A percentile compares a stretch with the other conserved stretches of the same genome.
Conservation (phyloP, 2,329 filamentous ascomycete species). For the Calonectria pseudoturangicola region DNA sequence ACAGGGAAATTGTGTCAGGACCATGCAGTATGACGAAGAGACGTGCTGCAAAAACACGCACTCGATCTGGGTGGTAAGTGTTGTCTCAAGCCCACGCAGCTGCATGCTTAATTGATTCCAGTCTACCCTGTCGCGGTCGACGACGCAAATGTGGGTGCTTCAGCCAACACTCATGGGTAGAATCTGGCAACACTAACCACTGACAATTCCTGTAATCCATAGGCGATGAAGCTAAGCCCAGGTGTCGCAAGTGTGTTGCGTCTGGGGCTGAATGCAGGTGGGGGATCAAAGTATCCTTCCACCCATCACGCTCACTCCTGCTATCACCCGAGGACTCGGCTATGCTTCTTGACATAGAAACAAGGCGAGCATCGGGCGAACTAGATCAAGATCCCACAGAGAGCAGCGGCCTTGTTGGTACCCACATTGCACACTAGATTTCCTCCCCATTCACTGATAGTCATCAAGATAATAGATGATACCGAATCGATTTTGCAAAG, state of each 20-base stretch:
- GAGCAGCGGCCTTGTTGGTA: background rate
- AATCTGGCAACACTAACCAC: background rate
- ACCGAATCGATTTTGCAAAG: slow-evolving; percentile 12
- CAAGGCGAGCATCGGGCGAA: background rate
- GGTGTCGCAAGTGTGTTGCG: slow-evolving; percentile 7
- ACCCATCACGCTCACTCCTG: slow-evolving; percentile 15
- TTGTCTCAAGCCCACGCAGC: background rate
- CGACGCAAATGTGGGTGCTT: slow-evolving; percentile 20
- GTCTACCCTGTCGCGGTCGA: slow-evolving; percentile 19
- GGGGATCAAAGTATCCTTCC: slow-evolving; percentile 31
- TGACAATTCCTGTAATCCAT: background rate
- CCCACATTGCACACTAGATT: accelerated
- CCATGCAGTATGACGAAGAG: background rate
- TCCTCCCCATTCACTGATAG: background rate
- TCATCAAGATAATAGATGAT: slow-evolving; percentile 22
- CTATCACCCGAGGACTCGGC: slow-evolving; percentile 13
- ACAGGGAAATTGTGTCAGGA: background rate
- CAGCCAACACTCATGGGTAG: background rate
- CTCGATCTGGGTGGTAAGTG: slow-evolving; percentile 17
- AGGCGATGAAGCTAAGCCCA: slow-evolving; percentile 23
- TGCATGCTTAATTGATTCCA: background rate
- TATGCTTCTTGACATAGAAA: slow-evolving; percentile 4
- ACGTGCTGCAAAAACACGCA: slow-evolving; percentile 5
- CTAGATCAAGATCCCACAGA: background rate
- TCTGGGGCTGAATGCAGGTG: slow-evolving; percentile 15